Evolutionary conservation across 768 basidiomycete species (phyloP), one percentile per base, ranked within the genome.

Genomic region (Rhizopogon vesiculosus): DNA sequence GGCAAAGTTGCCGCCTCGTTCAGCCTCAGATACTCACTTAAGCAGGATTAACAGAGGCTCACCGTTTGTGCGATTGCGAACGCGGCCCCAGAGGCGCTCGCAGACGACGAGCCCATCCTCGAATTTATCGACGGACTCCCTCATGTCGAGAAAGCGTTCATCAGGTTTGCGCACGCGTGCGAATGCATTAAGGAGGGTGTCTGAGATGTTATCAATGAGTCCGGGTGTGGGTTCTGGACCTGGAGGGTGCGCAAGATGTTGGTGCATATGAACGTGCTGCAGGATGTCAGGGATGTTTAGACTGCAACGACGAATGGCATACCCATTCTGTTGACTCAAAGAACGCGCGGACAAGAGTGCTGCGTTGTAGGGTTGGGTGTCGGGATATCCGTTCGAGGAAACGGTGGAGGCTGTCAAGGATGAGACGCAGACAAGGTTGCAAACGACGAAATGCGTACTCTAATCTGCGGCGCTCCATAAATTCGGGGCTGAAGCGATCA

Each of bases 241-340:
- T 18, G 93, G 91, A 5, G 95, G 93, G 65, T 97, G 91, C 6
- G 95, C 93, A 52, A 91, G 78, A 64, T 97, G 93, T 65, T 95
- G 91, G 69, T 98, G 95, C 92, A 97, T 98, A 66, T 89, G 86
- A 25, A 98, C 95, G 64, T 92, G 90, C 96, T 98, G 62, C 45
- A 22, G 50, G 45, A 59, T 25, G 53, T 25, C 42, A 45, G 51
- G 46, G 61, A 42, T 46, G 38, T 39, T 41, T 50, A 18, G 12
- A 51, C 53, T 29, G 35, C 45, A 44, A 35, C 28, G 10, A 18
- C 22, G 22, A 3, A 8, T 6, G 8, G 60, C 85, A 57, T 69
- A 95, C 96, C 97, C 97, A 99, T 95, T 99, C 97, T 35, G 91
- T 90, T 3, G 94, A 96, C 68, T 93, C 91, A 56, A 98, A 87